Evolutionary conservation across 2,329 filamentous ascomycete species (phyloP).

Genomic region (Fusarium acutatum): DNA sequence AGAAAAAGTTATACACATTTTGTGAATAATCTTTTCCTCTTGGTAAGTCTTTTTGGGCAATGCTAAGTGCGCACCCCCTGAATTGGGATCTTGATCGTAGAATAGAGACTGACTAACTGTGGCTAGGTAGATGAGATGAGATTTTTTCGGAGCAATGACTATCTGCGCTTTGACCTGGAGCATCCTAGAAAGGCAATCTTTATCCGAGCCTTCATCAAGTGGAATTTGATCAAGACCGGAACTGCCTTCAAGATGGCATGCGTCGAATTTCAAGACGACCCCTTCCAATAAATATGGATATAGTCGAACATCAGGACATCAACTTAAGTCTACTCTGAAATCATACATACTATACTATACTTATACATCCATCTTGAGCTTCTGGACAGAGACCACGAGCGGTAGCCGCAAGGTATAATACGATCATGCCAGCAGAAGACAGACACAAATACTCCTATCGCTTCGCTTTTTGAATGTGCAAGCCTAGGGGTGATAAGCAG

Average conservation of each 20-base stretch:
- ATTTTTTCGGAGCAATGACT: neutral
- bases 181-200: neutral
- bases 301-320: neutral
- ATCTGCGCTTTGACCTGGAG: neutral
- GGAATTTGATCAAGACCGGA: neutral
- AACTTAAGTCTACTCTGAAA: neutral
- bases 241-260: neutral
- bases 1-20: neutral
- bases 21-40: neutral
- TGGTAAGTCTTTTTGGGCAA: neutral
- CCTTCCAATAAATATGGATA: neutral
- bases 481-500: neutral
- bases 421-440: neutral
- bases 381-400: neutral
- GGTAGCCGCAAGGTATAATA: neutral
- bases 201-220: fast-evolving
- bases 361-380: neutral
- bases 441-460: neutral
- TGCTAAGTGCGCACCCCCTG: neutral
- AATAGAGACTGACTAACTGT: neutral
- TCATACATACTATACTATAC: neutral
- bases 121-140: neutral
- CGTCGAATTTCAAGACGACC: neutral
- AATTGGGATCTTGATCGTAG: neutral
- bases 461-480: neutral